Conservation (phyloP, 208 protist genomes). For the Spongospora subterranea region DNA sequence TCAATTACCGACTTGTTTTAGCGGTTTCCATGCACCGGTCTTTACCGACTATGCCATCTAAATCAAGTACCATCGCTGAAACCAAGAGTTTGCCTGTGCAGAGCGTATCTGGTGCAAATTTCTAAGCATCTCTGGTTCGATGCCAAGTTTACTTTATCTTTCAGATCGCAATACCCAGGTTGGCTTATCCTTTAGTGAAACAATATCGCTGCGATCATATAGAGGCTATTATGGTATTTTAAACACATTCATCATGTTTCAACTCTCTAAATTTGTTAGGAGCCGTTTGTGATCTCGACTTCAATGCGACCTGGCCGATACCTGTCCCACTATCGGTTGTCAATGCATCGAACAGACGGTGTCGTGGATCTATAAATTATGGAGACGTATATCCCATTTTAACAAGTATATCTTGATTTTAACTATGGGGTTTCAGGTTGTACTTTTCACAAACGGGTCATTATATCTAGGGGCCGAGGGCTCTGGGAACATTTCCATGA, state of each 20-base stretch:
- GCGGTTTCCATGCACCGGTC: background rate
- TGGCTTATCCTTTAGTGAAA: background rate
- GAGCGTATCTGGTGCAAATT: background rate
- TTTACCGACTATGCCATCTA: background rate
- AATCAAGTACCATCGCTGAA: too few relatives aligned
- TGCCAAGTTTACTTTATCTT: background rate
- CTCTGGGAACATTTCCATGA: background rate
- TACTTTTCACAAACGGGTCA: background rate
- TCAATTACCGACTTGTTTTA: background rate
- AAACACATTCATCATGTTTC: too few relatives aligned
- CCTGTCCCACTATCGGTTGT: background rate
- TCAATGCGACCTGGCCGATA: background rate
- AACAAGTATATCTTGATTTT: too few relatives aligned
- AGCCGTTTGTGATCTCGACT: too few relatives aligned
- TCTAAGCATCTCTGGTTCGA: background rate
- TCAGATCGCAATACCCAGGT: background rate
- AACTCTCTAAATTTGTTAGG: too few relatives aligned
- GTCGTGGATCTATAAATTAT: background rate
- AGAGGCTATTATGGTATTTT: background rate
- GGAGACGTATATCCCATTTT: background rate
- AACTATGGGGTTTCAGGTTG: background rate
- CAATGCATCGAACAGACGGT: background rate
- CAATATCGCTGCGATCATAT: background rate
- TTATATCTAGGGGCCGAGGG: background rate
- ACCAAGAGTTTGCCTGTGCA: background rate